Percentiles rank a stretch among this genome's conserved stretches.
Conservation (phyloP, 169 alveolate genomes). For the Eimeria praecox region DNA sequence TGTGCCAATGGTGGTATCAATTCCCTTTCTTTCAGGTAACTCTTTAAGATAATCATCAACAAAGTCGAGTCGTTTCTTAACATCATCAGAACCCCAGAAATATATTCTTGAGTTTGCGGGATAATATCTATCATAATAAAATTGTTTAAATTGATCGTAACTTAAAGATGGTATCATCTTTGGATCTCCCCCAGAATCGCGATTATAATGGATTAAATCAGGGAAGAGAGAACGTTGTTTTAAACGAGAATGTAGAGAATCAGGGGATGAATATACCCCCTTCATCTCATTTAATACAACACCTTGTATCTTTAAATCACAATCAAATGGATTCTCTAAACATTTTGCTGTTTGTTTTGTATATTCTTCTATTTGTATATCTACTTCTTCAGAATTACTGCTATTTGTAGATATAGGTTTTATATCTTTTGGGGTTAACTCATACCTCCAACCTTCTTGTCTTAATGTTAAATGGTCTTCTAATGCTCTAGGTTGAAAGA, state of each 20-base stretch:
- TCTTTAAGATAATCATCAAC: slow-evolving; percentile 22
- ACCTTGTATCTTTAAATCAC: slow-evolving; percentile 71
- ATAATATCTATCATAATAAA: slow-evolving; percentile 88
- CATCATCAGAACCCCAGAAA: slow-evolving; percentile 85
- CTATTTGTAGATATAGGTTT: not conserved
- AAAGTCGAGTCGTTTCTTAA: slow-evolving; percentile 54
- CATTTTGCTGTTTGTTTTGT: not conserved
- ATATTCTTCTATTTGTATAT: not conserved
- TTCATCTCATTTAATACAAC: slow-evolving; percentile 87
- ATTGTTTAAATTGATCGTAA: slow-evolving; percentile 87
- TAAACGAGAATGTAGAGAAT: slow-evolving; percentile 20
- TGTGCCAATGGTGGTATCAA: slow-evolving; percentile 9
- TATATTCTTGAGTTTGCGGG: slow-evolving; percentile 90
- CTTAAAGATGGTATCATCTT: slow-evolving; percentile 88
- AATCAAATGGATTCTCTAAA: slow-evolving; percentile 3
- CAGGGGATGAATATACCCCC: slow-evolving; percentile 80
- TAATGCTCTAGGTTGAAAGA: slow-evolving; percentile 87
- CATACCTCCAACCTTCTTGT: slow-evolving; percentile 94
- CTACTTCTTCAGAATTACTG: not conserved
- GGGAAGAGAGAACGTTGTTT: slow-evolving; percentile 81
- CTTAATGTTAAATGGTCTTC: slow-evolving; percentile 87
- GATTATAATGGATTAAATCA: slow-evolving; percentile 83
- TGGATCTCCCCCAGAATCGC: slow-evolving; percentile 94
- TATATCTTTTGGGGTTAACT: slow-evolving; percentile 9
- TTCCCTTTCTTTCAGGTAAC: not conserved